Base-by-base conservation (phyloP, 352 stramenopile genomes). In the Phytophthora pisi region DNA sequence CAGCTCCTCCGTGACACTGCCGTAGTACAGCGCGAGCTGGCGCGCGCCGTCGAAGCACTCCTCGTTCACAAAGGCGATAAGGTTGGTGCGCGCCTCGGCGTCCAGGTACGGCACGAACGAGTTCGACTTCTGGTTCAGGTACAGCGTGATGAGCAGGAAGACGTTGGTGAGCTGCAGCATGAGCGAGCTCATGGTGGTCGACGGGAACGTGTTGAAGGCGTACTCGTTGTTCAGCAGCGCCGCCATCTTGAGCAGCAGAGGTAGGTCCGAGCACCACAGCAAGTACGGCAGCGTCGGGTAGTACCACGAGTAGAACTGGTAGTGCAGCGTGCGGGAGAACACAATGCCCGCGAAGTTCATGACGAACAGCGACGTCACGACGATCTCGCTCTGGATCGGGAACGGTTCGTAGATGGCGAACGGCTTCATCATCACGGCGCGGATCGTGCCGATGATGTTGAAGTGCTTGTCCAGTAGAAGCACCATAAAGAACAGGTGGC, bases 301-400 rank as follows among this genome's bases (percentile, higher is more conserved):
- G 79, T 98, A 99, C 95, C 95, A 98, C 26, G 82, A 79, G 74
- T 97, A 98, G 68, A 99, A 98, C 81, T 99, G 98, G 82, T 99
- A 99, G 81, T 99, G 97, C 65, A 99, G 71, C 43, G 96, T 99
- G 38, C 98, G 84, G 34, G 95, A 88, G 77, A 99, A 99, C 51
- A 86, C 91, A 53, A 99, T 96, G 51, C 98, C 98, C 50, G 99
- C 84, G 75, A 98, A 99, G 78, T 99, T 99, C 68, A 92, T 91
- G 13, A 78, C 76, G 52, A 98, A 98, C 20, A 97, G 69, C 5
- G 84, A 92, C 52, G 84, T 95, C 45, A 94, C 82, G n/a, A 96
- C 67, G 36, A 96, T 89, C 42, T 95, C 88, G 16, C 82, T 82
- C 23, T 88, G 88, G 63, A 95, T 92, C 42, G 88, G 85, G 64